Conservation (phyloP, 805 yeast species). For the Candida taoyuanica region DNA sequence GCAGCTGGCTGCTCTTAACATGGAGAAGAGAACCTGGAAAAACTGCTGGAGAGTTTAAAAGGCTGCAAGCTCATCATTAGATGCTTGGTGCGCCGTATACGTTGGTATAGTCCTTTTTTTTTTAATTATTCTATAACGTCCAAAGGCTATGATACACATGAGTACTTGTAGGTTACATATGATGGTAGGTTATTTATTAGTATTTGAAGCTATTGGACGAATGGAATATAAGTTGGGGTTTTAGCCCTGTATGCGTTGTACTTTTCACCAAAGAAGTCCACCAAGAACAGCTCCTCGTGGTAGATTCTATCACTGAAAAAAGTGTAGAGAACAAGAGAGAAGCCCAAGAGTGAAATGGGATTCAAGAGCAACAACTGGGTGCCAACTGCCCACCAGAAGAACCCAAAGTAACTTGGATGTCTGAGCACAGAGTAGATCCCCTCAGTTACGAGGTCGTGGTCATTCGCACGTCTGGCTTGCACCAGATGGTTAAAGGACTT, state of each 20-base stretch:
- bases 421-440: constrained; percentile 68
- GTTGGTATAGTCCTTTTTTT: too few species aligned
- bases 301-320: constrained; percentile 68
- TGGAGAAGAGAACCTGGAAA: constrained; percentile 19
- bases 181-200: background rate
- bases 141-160: background rate
- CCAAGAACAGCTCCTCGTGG: constrained; percentile 64
- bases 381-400: constrained; percentile 91
- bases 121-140: too few species aligned
- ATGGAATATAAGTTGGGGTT: constrained; percentile 61
- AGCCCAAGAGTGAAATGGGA: constrained; percentile 51
- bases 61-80: background rate
- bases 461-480: constrained; percentile 43
- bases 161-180: background rate
- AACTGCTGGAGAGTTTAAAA: constrained; percentile 16
- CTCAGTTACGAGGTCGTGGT: constrained; percentile 64
- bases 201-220: constrained; percentile 1
- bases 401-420: constrained; percentile 92
- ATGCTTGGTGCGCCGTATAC: too few species aligned
- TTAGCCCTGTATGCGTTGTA: constrained; percentile 48
- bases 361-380: constrained; percentile 69
- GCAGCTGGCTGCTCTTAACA: background rate
- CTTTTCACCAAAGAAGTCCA: constrained; percentile 65
- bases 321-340: constrained; percentile 51
- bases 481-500: constrained; percentile 81